These are phyloP conservation scores for Solanum phureja DNA, from an alignment of 257 asterid species.

Conservation along the genomic window DNA sequence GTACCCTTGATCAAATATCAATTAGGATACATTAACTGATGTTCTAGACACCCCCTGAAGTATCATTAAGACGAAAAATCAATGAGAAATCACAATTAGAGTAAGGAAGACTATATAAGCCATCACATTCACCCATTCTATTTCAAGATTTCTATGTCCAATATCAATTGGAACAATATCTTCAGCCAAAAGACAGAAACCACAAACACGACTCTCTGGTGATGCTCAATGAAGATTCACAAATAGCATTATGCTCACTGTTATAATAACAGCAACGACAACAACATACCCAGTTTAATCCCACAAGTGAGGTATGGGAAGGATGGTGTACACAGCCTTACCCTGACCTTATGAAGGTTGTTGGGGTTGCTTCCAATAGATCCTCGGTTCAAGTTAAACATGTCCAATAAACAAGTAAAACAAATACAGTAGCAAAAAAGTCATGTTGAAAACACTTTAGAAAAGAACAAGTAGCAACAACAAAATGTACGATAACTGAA, in stretches of 20 bases:
- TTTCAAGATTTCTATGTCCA: neutral
- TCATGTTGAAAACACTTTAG: neutral
- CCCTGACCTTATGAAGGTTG: neutral
- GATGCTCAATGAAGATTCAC: neutral
- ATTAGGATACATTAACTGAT: neutral
- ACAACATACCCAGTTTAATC: neutral
- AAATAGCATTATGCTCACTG: neutral
- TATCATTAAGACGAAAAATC: neutral
- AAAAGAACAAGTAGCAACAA: neutral
- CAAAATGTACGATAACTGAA: neutral
- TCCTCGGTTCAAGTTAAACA: neutral
- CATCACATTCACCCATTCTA: neutral
- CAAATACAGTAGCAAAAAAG: neutral
- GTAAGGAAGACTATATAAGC: neutral
- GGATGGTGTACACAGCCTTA: neutral
- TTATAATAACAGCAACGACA: neutral
- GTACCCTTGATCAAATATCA: neutral
- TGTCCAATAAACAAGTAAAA: neutral
- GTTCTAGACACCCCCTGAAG: neutral
- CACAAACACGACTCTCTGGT: neutral
- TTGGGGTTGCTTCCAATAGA: neutral
- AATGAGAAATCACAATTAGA: neutral
- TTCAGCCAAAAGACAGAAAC: neutral
- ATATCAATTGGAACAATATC: neutral
- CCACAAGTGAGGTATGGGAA: neutral